Evolutionary conservation across 495 filamentous ascomycete genomes (phyloP).

Genomic region (Eremomyces bilateralis): DNA sequence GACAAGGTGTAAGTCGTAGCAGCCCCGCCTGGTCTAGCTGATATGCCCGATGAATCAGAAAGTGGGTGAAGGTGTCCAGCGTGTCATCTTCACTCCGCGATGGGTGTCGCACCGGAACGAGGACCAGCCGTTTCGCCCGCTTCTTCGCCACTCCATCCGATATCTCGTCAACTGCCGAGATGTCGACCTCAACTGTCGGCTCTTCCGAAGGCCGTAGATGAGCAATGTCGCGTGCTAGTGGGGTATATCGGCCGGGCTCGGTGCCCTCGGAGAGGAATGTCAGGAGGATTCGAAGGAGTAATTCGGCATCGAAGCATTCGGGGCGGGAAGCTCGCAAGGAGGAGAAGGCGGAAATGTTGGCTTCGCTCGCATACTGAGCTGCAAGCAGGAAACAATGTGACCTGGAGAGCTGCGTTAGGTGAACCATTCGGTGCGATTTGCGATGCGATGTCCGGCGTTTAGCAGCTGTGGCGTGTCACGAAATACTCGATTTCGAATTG

Average conservation of each 20-base stretch:
- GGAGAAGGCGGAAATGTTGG: slow-evolving; percentile 39
- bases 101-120: slow-evolving; percentile 32
- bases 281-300: slow-evolving; percentile 58
- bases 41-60: slow-evolving; percentile 55
- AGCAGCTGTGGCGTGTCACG: no score
- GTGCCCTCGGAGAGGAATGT: slow-evolving; percentile 66
- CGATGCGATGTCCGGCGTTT: no score
- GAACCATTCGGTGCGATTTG: no score
- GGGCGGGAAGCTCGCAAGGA: slow-evolving; percentile 36
- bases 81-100: slow-evolving; percentile 18
- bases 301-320: slow-evolving; percentile 37
- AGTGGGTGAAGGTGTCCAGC: slow-evolving; percentile 38
- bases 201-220: slow-evolving; percentile 20
- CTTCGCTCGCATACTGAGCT: slow-evolving; percentile 31
- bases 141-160: slow-evolving; percentile 42
- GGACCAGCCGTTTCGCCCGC: slow-evolving; percentile 44
- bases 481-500: no score
- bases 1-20: slow-evolving; percentile 44
- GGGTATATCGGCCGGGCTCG: slow-evolving; percentile 39
- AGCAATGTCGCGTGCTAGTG: slow-evolving; percentile 27
- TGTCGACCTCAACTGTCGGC: slow-evolving; percentile 20
- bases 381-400: slow-evolving; percentile 43
- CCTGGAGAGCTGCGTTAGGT: no score
- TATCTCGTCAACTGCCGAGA: slow-evolving; percentile 35
- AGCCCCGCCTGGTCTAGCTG: slow-evolving; percentile 59